Evolutionary conservation across 2,329 filamentous ascomycete species (phyloP), one percentile per base, ranked within the genome.

Genomic region (Microcyclosporella mali): DNA sequence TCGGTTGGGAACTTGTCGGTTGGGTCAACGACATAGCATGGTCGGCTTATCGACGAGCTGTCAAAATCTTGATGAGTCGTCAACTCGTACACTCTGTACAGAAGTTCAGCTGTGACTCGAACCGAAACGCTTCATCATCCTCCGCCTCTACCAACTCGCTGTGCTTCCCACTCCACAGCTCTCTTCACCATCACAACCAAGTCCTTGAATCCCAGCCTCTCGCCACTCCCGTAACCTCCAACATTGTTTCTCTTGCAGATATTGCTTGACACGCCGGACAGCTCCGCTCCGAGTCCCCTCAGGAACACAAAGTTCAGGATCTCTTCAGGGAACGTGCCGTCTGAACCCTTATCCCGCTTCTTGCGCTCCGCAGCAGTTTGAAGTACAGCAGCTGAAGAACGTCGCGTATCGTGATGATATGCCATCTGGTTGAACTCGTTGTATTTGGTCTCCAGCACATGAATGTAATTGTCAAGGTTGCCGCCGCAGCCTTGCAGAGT

Each of bases 151-250:
- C 6, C 21, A 9, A 9, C 21, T 25, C 21, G 21, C 33, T 34
- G 33, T 7, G 33, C 18, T 15, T 57, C 51, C 40, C 45, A 45
- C 30, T 57, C 54, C 28, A 53, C 33, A 21, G 49, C 52, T 29
- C 52, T 47, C 50, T 53, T 56, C 2, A 50, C 49, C 37, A 60
- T 17, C 10, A 52, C 49, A 4, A 39, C 43, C 37, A 61, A 27
- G 19, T 59, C 59, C 19, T 53, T 49, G 37, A 59, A 61, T 6
- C 51, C 53, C 15, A 61, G 16, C 31, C 51, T 47, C 27, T 53
- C 47, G 6, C 60, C 60, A 12, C 53, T 59, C 4, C 60, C 60
- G 33, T 60, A 61, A 2, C 60, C 60, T 11, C 51, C 59, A 37
- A 62, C 48, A 43, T 62, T 61, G 19, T 55, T 55, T 34, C 55